These are phyloP conservation scores for Talaromyces sp. DNA, from an alignment of 2,329 filamentous ascomycete genomes.

Conservation along the genomic window DNA sequence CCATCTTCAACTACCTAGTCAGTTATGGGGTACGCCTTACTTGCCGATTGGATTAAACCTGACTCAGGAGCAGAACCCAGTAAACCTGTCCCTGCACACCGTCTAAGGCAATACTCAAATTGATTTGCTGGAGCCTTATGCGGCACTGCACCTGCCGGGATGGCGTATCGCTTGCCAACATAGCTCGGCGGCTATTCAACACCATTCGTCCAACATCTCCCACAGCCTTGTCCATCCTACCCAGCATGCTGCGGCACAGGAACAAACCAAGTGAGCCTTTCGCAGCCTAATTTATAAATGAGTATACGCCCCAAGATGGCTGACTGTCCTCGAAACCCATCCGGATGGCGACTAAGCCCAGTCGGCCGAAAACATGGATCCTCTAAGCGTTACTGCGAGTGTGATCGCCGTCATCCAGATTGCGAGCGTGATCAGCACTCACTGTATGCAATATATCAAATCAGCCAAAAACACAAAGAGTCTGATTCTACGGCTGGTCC, in stretches of 20 bases:
- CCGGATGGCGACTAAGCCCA: not conserved
- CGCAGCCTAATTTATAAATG: not conserved
- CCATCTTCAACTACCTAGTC: not conserved
- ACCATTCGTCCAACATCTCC: not conserved
- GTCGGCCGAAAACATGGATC: slow-evolving; percentile 21
- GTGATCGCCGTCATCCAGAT: slow-evolving; percentile 23
- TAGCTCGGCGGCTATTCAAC: not conserved
- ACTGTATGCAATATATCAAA: slow-evolving; percentile 19
- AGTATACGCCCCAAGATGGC: not conserved
- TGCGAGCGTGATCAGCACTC: slow-evolving; percentile 7
- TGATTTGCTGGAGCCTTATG: slow-evolving; percentile 1
- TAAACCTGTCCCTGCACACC: not conserved
- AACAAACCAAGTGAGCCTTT: not conserved
- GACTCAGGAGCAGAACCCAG: not conserved
- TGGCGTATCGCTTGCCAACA: not conserved
- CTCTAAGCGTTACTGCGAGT: slow-evolving; percentile 23
- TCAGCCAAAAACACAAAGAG: slow-evolving; percentile 14
- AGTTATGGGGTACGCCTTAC: not conserved
- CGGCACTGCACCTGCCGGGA: slow-evolving; percentile 12
- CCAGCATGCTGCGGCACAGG: not conserved
- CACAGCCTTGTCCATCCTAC: not conserved
- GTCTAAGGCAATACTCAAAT: not conserved
- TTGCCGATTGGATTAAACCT: not conserved
- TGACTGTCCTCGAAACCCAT: not conserved
- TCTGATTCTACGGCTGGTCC: slow-evolving; percentile 9